Evolutionary conservation across 2,329 filamentous ascomycete species (phyloP), one percentile per base, ranked within the genome.

Genomic region (Claviceps arundinis): DNA sequence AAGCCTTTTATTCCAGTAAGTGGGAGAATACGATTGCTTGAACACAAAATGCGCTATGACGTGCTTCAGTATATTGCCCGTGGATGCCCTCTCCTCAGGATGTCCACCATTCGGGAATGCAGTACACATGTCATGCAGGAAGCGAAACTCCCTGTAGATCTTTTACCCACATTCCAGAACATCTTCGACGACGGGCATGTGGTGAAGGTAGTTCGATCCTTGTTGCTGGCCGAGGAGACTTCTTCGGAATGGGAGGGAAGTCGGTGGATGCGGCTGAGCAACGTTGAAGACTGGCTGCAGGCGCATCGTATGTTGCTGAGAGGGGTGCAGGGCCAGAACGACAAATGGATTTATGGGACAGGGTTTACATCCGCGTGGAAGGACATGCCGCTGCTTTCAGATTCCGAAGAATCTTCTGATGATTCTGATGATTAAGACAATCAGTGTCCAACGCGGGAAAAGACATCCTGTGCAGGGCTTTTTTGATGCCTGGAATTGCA

Each of bases 41-140:
- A 93, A 66, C 90, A 82, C 79, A 95, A 94, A 66, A 85, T 83
- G 48, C 80, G 89, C 43, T 68, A 82, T 58, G 87, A 93, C 62
- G 70, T 95, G 5, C 62, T 82, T 5, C 73, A 89, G 67, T 95
- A 94, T 64, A 78, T 83, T 0, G 85, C 84, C 1, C 75, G 85
- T 9, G 77, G 76, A 3, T 76, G 74, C 1, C 84, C 88, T 0
- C 66, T 75, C 0, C 74, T 90, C 1, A 16, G 22, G 13, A 30
- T 50, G 37, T 43, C 47, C 3, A 17, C 13, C 47, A 76, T 95
- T 50, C 66, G 65, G 1, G 62, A 67, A 0, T 91, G 93, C 19
- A 76, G 82, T 0, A 76, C 70, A 52, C 67, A 71, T 3, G 50
- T 56, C 34, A 72, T 76, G 38, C n/a, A 8, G 9, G 17, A 17